Evolutionary conservation across 2,329 filamentous ascomycete genomes (phyloP).

Genomic region (Scedosporium aurantiacum): DNA sequence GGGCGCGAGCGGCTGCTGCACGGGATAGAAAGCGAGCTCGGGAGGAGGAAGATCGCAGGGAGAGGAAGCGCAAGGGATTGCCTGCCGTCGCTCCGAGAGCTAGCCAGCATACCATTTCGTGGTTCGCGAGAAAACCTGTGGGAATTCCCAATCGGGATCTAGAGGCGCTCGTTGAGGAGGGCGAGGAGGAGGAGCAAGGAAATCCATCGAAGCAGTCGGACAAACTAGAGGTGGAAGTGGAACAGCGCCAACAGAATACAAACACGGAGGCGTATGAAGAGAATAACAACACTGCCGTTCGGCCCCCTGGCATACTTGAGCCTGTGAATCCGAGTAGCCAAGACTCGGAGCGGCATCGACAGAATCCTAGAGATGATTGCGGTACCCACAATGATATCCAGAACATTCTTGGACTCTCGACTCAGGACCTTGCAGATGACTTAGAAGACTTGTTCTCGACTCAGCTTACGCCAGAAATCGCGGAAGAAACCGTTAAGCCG

Average conservation of each 20-base stretch:
- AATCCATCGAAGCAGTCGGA: not conserved
- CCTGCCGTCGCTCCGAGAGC: slow-evolving; percentile 43
- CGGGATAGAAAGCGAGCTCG: slow-evolving; percentile 46
- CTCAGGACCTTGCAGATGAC: slow-evolving; percentile 11
- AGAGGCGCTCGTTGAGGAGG: not conserved
- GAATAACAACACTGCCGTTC: too few species aligned
- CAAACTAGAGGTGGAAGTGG: too few species aligned
- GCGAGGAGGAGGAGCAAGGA: not conserved
- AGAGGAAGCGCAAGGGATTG: slow-evolving; percentile 38
- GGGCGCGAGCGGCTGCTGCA: slow-evolving; percentile 34
- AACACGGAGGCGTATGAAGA: too few species aligned
- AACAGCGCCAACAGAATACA: too few species aligned
- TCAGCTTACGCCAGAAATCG: not conserved
- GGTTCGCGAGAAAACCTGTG: slow-evolving; percentile 29
- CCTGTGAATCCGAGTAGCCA: not conserved
- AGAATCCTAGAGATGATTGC: slow-evolving; percentile 10
- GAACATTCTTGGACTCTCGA: slow-evolving; percentile 16
- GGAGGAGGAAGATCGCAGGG: slow-evolving; percentile 36
- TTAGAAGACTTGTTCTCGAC: slow-evolving; percentile 13
- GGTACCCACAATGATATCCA: slow-evolving; percentile 10
- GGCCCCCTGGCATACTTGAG: too few species aligned
- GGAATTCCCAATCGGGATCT: not conserved
- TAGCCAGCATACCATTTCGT: slow-evolving; percentile 46
- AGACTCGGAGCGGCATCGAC: too few species aligned
- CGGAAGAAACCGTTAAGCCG: not conserved